phyloP scores from a whole-genome alignment of 345 rosid species.

The Ailanthus altissimus region DNA sequence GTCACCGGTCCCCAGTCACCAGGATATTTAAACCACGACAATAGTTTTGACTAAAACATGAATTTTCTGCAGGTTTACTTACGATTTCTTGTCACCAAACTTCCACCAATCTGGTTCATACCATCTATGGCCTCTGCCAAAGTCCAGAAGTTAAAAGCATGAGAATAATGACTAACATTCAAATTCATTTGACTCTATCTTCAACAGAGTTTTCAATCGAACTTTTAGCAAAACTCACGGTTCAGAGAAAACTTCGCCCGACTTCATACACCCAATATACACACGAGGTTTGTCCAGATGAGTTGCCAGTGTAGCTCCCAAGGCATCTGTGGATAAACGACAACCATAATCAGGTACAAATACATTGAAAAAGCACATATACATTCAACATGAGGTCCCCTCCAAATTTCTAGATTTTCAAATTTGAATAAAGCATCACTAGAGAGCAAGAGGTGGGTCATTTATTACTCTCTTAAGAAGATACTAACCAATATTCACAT shows the following conservation, averaged over 20 bases:
- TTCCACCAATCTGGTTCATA: slow-evolving; percentile 98
- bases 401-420: not conserved
- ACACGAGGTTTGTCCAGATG: slow-evolving; percentile 59
- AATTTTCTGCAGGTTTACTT: slow-evolving; percentile 31
- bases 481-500: slow-evolving; percentile 69
- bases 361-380: not conserved
- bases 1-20: too few relatives aligned
- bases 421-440: not conserved
- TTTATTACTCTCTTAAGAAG: slow-evolving; percentile 10
- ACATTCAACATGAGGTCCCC: not conserved
- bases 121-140: slow-evolving; percentile 68
- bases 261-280: slow-evolving; percentile 91
- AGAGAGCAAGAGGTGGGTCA: not conserved
- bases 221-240: slow-evolving; percentile 49
- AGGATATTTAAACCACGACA: not conserved
- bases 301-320: slow-evolving; percentile 73
- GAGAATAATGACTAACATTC: slow-evolving; percentile 26
- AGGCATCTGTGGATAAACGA: slow-evolving; percentile 46
- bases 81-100: slow-evolving; percentile 80
- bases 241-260: slow-evolving; percentile 75
- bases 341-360: not conserved
- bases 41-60: not conserved
- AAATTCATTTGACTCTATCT: not conserved
- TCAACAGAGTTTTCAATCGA: not conserved
- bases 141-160: slow-evolving; percentile 18